These are phyloP conservation scores for Fusarium verticillioides DNA, from an alignment of 2,329 filamentous ascomycete genomes.

Conservation along the genomic window DNA sequence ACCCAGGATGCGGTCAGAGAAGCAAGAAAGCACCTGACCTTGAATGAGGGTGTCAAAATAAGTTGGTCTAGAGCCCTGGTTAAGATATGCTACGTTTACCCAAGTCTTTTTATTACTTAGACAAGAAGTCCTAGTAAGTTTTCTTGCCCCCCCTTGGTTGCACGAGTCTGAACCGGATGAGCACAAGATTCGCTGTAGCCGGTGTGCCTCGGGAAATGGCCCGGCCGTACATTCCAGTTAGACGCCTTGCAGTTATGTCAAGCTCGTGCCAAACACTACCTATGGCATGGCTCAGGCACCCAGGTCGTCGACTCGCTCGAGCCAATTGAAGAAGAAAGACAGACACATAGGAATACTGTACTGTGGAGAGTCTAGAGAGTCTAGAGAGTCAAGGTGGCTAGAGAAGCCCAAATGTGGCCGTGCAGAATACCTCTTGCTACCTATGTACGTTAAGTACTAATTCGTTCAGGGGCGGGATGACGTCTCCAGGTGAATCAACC, in stretches of 20 bases:
- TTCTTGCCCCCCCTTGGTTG: background rate
- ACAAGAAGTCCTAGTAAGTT: too few species aligned
- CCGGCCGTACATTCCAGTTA: slow-evolving; percentile 3
- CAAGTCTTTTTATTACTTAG: too few species aligned
- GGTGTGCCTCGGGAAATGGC: slow-evolving; percentile 22
- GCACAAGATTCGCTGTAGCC: slow-evolving; percentile 9
- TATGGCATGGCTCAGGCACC: background rate
- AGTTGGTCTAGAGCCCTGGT: too few species aligned
- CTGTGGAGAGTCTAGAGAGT: background rate
- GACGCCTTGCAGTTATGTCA: background rate
- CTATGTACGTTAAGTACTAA: background rate
- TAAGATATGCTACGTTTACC: too few species aligned
- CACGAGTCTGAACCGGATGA: background rate
- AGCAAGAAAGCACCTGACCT: background rate
- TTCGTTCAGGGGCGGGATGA: background rate
- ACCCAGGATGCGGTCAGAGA: background rate
- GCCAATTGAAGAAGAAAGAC: background rate
- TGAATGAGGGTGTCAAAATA: too few species aligned
- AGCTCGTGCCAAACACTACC: background rate
- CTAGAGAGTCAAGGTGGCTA: background rate
- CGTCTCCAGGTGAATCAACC: slow-evolving; percentile 7
- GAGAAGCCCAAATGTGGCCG: slow-evolving; percentile 9
- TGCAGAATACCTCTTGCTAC: background rate
- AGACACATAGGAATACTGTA: background rate
- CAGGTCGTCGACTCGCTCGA: background rate